Evolutionary conservation across 345 rosid genomes (phyloP).

Genomic region (Psidium friedrichsthalianum): DNA sequence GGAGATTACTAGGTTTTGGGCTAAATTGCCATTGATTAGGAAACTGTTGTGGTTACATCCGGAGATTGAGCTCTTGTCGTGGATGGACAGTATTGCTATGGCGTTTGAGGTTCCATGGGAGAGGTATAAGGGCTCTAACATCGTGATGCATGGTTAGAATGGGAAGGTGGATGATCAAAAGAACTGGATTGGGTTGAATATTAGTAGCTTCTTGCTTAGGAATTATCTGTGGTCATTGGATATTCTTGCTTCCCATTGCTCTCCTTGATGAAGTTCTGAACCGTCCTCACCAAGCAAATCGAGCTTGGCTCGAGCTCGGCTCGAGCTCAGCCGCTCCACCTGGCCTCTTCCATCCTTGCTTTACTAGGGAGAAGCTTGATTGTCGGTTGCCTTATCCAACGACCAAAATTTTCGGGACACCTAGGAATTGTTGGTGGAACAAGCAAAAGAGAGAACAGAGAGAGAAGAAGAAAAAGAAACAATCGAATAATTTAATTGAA

Average conservation of each 20-base stretch:
- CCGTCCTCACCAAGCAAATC: conserved; percentile 29
- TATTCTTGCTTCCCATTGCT: conserved; percentile 1
- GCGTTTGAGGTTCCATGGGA: conserved; percentile 5
- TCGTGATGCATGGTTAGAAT: conserved; percentile 3
- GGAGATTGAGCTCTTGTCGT: neutral
- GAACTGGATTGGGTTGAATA: conserved; percentile 3
- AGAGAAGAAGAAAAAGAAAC: neutral
- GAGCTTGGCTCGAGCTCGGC: conserved; percentile 35
- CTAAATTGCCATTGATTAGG: neutral
- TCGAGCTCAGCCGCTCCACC: conserved; percentile 13
- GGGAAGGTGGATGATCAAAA: conserved; percentile 3
- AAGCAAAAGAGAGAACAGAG: neutral
- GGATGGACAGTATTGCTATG: neutral
- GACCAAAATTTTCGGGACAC: neutral
- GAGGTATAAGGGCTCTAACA: neutral
- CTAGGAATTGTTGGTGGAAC: neutral
- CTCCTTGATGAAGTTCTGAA: conserved; percentile 34
- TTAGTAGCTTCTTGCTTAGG: neutral
- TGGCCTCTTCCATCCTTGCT: neutral
- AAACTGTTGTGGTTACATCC: neutral
- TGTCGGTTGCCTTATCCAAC: neutral
- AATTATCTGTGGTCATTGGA: conserved; percentile 4
- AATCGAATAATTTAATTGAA: neutral
- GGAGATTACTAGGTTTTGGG: conserved; percentile 4
- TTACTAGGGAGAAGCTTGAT: neutral